phyloP scores from a whole-genome alignment of 176 grass and related monocot species.

The Aegilops bicornis region DNA sequence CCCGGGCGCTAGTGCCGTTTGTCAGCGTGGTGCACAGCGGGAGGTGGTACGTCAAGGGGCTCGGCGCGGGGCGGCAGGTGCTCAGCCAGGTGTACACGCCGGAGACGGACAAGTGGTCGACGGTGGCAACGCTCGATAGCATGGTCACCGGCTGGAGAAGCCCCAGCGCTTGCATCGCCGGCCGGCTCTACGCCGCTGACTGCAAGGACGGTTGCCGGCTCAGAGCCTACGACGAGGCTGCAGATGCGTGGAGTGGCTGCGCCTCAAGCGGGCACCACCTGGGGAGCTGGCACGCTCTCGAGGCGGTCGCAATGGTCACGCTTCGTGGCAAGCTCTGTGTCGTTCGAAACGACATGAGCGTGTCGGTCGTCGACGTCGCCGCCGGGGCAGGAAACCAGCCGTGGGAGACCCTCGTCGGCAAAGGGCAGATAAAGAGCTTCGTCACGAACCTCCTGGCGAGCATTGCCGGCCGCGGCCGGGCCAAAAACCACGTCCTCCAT shows the following conservation, averaged over 20 bases:
- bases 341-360: slow-evolving; percentile 81
- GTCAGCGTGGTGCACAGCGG: slow-evolving; percentile 56
- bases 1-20: slow-evolving; percentile 56
- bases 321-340: slow-evolving; percentile 62
- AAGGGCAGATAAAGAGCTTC: slow-evolving; percentile 53
- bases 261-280: slow-evolving; percentile 51
- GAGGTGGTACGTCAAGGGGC: slow-evolving; percentile 81
- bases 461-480: slow-evolving; percentile 46
- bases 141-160: slow-evolving; percentile 76
- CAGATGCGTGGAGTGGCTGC: slow-evolving; percentile 43
- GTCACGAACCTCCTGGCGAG: slow-evolving; percentile 50
- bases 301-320: slow-evolving; percentile 61
- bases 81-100: slow-evolving; percentile 60
- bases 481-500: slow-evolving; percentile 60
- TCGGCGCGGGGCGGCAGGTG: slow-evolving; percentile 53
- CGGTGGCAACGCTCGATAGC: slow-evolving; percentile 44
- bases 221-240: slow-evolving; percentile 49
- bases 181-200: slow-evolving; percentile 58
- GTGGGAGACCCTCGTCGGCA: slow-evolving; percentile 60
- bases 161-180: slow-evolving; percentile 57
- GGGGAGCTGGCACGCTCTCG: slow-evolving; percentile 60
- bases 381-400: slow-evolving; percentile 1
- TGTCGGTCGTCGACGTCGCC: slow-evolving; percentile 53
- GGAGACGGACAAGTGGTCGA: slow-evolving; percentile 43
- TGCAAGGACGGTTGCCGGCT: slow-evolving; percentile 80